Conservation (phyloP, 108 stramenopile species). For the Epithemia pelagica region DNA sequence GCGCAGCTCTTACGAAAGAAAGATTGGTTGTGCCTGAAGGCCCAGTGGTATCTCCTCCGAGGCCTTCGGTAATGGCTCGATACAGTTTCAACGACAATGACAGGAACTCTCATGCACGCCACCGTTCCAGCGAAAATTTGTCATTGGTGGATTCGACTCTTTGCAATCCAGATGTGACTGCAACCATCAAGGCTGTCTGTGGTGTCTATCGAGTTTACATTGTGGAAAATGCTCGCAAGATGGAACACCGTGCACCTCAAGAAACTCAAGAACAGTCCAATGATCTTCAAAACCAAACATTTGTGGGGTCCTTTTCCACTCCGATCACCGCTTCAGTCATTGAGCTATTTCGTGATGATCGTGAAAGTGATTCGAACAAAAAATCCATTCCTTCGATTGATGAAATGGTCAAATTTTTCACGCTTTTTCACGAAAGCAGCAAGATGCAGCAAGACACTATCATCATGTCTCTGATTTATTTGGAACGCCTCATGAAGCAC, state of each 20-base stretch:
- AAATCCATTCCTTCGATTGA: conserved; percentile 44
- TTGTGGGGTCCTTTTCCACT: neutral
- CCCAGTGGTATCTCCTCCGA: no score
- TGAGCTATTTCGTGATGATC: conserved; percentile 2
- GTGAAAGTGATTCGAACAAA: neutral
- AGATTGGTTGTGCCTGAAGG: no score
- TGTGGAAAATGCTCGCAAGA: neutral
- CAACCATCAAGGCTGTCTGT: conserved; percentile 60
- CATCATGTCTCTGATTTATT: conserved; percentile 92
- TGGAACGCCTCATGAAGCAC: conserved; percentile 90
- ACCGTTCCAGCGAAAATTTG: conserved; percentile 91
- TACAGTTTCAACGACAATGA: no score
- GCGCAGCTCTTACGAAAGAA: conserved; percentile 3
- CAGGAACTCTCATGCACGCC: conserved; percentile 21
- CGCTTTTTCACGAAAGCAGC: conserved; percentile 58
- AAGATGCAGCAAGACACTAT: conserved; percentile 94
- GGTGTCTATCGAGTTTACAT: conserved; percentile 6
- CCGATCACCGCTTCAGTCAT: neutral
- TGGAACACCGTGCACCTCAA: neutral
- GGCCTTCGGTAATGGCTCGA: no score
- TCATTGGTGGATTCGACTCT: conserved; percentile 81
- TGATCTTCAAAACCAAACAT: neutral
- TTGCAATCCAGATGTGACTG: conserved; percentile 90
- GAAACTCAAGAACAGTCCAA: neutral
- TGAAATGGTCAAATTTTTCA: conserved; percentile 71